Conservation (phyloP, 495 filamentous ascomycete species). For the Aspergillus ostianus region DNA sequence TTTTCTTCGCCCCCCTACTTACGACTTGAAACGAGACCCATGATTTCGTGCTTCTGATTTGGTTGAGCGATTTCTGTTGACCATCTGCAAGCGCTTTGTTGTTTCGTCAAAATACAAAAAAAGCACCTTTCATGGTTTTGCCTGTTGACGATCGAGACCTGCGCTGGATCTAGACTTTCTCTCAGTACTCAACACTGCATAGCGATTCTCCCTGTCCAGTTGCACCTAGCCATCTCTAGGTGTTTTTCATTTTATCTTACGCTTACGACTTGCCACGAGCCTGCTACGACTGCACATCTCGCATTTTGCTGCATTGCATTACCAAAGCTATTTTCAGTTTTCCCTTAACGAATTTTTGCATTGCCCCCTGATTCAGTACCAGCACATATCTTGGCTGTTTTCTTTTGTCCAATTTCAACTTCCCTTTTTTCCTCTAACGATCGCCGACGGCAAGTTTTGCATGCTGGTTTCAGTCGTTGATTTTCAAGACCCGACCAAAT, state of each 20-base stretch:
- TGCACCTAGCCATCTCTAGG: constrained; percentile 20
- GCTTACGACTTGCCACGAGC: constrained; percentile 38
- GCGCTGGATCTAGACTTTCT: constrained; percentile 23
- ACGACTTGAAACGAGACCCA: constrained; percentile 62
- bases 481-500: background rate
- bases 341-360: constrained; percentile 20
- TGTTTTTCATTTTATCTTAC: constrained; percentile 33
- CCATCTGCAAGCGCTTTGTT: constrained; percentile 30
- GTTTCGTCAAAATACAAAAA: background rate
- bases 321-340: constrained; percentile 13
- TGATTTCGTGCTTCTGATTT: constrained; percentile 41
- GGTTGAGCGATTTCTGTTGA: constrained; percentile 30
- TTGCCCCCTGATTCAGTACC: constrained; percentile 20
- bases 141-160: constrained; percentile 12
- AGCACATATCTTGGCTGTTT: constrained; percentile 4
- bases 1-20: constrained; percentile 34
- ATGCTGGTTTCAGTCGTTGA: constrained; percentile 4
- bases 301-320: constrained; percentile 17
- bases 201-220: constrained; percentile 21
- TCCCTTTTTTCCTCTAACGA: constrained; percentile 1
- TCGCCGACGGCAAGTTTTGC: constrained; percentile 3
- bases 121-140: constrained; percentile 17
- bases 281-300: constrained; percentile 36
- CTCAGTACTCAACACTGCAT: constrained; percentile 17
- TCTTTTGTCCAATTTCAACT: constrained; percentile 1